Conservation (phyloP, 345 rosid genomes). For the Linum usitatissimum region DNA sequence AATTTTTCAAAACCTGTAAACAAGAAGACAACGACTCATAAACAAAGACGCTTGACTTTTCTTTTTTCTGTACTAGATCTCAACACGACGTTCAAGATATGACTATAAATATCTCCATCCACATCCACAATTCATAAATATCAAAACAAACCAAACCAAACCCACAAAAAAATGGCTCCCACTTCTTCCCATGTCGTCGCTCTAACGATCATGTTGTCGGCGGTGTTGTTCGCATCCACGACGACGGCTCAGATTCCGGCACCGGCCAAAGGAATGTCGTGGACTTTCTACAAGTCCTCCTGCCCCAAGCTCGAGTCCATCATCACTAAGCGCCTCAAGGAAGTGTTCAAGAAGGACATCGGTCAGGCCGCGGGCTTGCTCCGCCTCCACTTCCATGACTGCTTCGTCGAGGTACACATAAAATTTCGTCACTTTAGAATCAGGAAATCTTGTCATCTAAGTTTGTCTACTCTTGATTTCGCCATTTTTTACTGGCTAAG, state of each 20-base stretch:
- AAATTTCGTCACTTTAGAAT: too few relatives aligned
- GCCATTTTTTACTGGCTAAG: too few relatives aligned
- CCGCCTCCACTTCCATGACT: conserved; percentile 87
- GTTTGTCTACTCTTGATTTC: too few relatives aligned
- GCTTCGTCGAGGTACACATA: conserved; percentile 67
- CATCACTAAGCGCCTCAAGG: conserved; percentile 40
- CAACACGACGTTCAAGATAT: too few relatives aligned
- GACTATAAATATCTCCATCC: too few relatives aligned
- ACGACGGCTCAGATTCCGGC: conserved; percentile 12
- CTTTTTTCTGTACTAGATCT: too few relatives aligned
- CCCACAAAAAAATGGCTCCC: not conserved
- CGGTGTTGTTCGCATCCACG: conserved; percentile 7
- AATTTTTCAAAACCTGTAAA: too few relatives aligned
- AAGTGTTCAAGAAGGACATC: conserved; percentile 51
- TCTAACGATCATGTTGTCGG: conserved; percentile 7
- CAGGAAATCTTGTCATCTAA: too few relatives aligned
- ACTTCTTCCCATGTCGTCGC: conserved; percentile 15
- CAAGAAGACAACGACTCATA: too few relatives aligned
- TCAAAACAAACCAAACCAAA: too few relatives aligned
- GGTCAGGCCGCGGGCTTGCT: conserved; percentile 92
- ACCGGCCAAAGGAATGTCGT: conserved; percentile 53
- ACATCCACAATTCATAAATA: too few relatives aligned
- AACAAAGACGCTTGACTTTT: too few relatives aligned
- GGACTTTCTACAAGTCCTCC: conserved; percentile 44
- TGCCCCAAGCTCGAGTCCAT: conserved; percentile 64